A percentile compares a stretch with the other conserved stretches of the same genome.
phyloP scores from a whole-genome alignment of 2,329 filamentous ascomycete genomes.

The Microsporum canis region DNA sequence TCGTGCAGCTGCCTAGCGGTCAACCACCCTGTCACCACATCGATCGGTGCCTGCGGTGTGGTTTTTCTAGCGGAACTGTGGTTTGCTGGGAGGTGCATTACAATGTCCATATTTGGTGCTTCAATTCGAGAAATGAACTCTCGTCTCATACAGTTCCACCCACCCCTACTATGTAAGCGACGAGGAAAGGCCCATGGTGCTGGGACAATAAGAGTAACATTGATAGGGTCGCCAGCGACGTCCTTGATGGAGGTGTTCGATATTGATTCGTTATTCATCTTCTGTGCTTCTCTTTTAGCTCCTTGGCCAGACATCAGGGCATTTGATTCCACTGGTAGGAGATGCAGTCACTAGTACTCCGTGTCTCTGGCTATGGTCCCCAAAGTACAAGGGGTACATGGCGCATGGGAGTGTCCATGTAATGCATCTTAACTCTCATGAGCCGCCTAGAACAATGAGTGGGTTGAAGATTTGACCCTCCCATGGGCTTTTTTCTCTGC shows the following conservation, averaged over 20 bases:
- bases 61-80: neutral
- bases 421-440: neutral
- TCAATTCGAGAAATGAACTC: neutral
- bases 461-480: neutral
- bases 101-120: conserved; percentile 1
- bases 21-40: neutral
- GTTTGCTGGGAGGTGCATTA: conserved; percentile 6
- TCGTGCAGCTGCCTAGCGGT: neutral
- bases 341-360: neutral
- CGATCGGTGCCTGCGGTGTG: neutral
- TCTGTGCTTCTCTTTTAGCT: neutral
- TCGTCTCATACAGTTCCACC: neutral
- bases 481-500: neutral
- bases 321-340: neutral
- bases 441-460: neutral
- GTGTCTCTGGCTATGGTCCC: neutral
- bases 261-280: neutral
- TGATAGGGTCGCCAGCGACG: conserved; percentile 1
- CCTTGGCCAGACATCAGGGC: neutral
- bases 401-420: neutral
- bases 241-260: neutral
- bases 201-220: neutral
- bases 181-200: neutral
- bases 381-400: neutral
- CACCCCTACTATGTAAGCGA: neutral